A percentile compares a stretch with the other conserved stretches of the same genome.
Conservation (phyloP, 192 early-diverging fungal species). For the Coemansia reversa region DNA sequence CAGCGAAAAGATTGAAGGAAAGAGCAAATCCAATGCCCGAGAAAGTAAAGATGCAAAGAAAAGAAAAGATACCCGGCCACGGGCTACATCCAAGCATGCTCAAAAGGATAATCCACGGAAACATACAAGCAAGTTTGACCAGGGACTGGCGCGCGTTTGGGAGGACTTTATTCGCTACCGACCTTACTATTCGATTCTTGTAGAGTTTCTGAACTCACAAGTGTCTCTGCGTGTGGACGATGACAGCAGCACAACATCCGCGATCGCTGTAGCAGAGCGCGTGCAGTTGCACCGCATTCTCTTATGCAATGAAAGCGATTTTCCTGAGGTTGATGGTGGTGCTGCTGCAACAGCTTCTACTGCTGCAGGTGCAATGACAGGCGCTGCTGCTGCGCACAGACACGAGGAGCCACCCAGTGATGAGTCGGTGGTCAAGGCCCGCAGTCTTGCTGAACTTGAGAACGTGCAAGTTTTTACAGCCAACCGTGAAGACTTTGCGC, state of each 20-base stretch:
- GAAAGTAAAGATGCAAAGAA: neutral
- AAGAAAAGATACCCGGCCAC: neutral
- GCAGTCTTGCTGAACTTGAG: constrained; percentile 51
- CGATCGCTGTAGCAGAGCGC: constrained; percentile 48
- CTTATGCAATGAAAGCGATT: constrained; percentile 34
- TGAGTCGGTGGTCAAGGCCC: constrained; percentile 56
- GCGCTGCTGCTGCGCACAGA: neutral
- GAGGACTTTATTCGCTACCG: constrained; percentile 50
- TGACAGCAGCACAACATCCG: constrained; percentile 36
- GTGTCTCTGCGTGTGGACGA: constrained; percentile 55
- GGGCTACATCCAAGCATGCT: constrained; percentile 6
- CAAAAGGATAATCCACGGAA: neutral
- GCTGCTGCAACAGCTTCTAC: no score
- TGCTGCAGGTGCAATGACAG: no score
- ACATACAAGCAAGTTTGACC: constrained; percentile 43
- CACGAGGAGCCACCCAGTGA: constrained; percentile 32
- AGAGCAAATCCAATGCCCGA: neutral
- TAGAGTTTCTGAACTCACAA: constrained; percentile 58
- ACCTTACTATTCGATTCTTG: constrained; percentile 46
- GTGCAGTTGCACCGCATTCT: constrained; percentile 48
- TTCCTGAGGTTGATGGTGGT: neutral
- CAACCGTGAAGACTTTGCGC: constrained; percentile 41
- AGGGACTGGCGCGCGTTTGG: constrained; percentile 42
- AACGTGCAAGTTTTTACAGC: constrained; percentile 55
- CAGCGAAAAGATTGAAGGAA: constrained; percentile 17